Evolutionary conservation across 2,329 filamentous ascomycete genomes (phyloP), one percentile per base, ranked within the genome.

Genomic region (Cylindrodendrum hubeiense): DNA sequence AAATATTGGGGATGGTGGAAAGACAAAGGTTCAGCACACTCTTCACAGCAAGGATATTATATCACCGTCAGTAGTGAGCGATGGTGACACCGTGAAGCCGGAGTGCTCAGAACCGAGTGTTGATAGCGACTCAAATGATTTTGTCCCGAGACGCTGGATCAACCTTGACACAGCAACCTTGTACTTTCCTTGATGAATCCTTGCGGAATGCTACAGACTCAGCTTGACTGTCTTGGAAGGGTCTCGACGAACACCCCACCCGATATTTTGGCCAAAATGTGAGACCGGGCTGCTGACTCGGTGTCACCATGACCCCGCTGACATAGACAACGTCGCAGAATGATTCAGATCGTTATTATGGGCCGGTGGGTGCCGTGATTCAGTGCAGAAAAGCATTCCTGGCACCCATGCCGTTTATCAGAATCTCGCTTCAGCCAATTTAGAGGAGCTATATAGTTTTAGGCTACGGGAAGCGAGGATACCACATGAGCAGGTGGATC

Each of bases 401-500:
- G 46, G 19, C 17, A 37, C 15, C 34, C n/a, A 17, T 30, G 28
- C 19, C 34, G 57, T 44, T 19, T 37, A 60, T 60, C 57, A 17
- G 30, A 33, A 60, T 60, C 26, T 60, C 57, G 57, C 28, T 53
- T 60, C 37, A 33, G 17, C 34, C 34, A 37, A 15, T 37, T 37
- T 37, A n/a, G 34, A 37, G 34, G 28, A 30, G 6, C 30, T 33
- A 30, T 30, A 30, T 12, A 30, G 28, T 30, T 30, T 30, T 22
- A 19, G 9, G 41, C 19, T 43, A 10, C 19, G 5, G 8, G 15
- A 39, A n/a, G 15, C n/a, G 37, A 17, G 37, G 37, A 17, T n/a
- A n/a, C 15, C 34, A 13, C 15, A 19, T 8, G 15, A 39, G 15
- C n/a, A n/a, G 15, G 37, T n/a, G n/a, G n/a, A n/a, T 5, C 37